Conservation (phyloP, 2,329 filamentous ascomycete species). For the Metarhizium anisopliae region DNA sequence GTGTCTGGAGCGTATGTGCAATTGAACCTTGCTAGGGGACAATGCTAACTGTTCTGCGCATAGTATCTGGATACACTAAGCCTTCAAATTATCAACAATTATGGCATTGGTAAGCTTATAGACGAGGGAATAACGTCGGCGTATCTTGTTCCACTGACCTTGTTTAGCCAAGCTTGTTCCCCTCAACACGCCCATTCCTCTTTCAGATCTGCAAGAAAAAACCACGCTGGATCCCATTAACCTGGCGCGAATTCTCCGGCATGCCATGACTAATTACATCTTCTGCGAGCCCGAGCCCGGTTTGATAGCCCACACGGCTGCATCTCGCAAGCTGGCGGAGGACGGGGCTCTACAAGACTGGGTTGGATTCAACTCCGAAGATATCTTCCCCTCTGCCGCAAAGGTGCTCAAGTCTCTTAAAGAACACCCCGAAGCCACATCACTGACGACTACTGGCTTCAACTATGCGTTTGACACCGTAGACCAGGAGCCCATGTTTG, state of each 20-base stretch:
- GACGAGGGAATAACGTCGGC: background rate
- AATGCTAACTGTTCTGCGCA: background rate
- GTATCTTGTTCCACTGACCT: background rate
- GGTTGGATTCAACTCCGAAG: conserved; percentile 46
- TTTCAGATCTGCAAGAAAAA: conserved; percentile 35
- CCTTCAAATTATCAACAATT: conserved; percentile 41
- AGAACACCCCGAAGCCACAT: conserved; percentile 37
- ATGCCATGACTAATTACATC: conserved; percentile 48
- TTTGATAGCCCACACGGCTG: conserved; percentile 44
- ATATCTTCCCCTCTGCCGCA: conserved; percentile 40
- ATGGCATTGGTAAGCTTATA: conserved; percentile 32
- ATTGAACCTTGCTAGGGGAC: background rate
- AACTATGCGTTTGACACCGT: conserved; percentile 41
- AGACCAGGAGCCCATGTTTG: conserved; percentile 44
- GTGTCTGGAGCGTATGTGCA: conserved; percentile 39
- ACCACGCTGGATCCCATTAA: conserved; percentile 39
- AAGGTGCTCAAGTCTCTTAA: conserved; percentile 36
- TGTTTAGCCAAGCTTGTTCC: conserved; percentile 41
- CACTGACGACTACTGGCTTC: conserved; percentile 40
- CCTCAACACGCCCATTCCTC: conserved; percentile 32
- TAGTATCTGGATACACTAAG: conserved; percentile 43
- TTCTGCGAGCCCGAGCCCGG: conserved; percentile 44
- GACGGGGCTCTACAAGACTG: conserved; percentile 41
- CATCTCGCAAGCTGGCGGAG: conserved; percentile 40
- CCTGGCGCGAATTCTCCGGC: conserved; percentile 40